phyloP scores from a whole-genome alignment of 2,329 filamentous ascomycete species.

The Graphilbum ipis-grandicollis region DNA sequence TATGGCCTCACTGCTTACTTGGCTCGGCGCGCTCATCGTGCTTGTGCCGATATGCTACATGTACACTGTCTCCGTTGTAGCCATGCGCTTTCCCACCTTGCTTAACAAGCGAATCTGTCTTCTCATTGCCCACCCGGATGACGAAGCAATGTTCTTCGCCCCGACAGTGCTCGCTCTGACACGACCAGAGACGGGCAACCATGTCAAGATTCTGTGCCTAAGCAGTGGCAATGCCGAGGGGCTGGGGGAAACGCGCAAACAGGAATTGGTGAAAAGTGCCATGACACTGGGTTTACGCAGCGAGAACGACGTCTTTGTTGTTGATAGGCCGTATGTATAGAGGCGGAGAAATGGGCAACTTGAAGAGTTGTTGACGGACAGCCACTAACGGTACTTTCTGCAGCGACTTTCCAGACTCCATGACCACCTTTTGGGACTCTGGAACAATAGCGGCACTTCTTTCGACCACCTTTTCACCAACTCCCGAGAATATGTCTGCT shows the following conservation, averaged over 20 bases:
- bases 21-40: constrained; percentile 20
- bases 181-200: constrained; percentile 62
- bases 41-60: constrained; percentile 32
- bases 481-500: no score
- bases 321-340: constrained; percentile 52
- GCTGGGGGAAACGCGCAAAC: constrained; percentile 64
- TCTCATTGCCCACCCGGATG: constrained; percentile 91
- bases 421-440: constrained; percentile 63
- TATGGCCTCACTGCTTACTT: constrained; percentile 3
- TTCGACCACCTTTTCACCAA: constrained; percentile 55
- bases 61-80: constrained; percentile 28
- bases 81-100: constrained; percentile 44
- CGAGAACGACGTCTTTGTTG: constrained; percentile 68
- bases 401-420: constrained; percentile 71
- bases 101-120: constrained; percentile 76
- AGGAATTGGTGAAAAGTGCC: constrained; percentile 70
- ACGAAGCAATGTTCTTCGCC: constrained; percentile 99
- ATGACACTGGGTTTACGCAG: constrained; percentile 55
- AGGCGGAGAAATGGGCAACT: neutral
- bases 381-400: no score
- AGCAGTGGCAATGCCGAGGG: constrained; percentile 83
- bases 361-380: no score
- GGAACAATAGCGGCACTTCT: constrained; percentile 54
- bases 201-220: constrained; percentile 85
- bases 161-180: constrained; percentile 78